phyloP scores from a whole-genome alignment of 164 flowering plant species.

The Dillenia turbinata region DNA sequence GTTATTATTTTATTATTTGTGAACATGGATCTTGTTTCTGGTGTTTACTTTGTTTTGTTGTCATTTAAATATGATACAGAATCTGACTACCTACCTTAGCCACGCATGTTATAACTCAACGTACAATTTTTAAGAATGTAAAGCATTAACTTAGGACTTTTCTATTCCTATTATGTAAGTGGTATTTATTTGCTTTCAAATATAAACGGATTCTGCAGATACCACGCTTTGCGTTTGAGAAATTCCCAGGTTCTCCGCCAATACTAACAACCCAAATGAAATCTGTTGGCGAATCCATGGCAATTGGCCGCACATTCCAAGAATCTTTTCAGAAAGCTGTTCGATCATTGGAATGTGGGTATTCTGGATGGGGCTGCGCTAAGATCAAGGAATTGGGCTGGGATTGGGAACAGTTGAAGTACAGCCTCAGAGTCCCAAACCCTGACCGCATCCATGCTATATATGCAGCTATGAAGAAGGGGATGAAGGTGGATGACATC shows the following conservation, averaged over 20 bases:
- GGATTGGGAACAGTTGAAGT: slow-evolving; percentile 89
- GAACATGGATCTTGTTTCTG: too few relatives aligned
- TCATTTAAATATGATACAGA: too few relatives aligned
- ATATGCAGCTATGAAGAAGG: slow-evolving; percentile 93
- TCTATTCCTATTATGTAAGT: neutral
- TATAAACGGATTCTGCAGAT: slow-evolving; percentile 47
- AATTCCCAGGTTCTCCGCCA: slow-evolving; percentile 92
- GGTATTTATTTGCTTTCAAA: too few relatives aligned
- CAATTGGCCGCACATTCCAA: slow-evolving; percentile 96
- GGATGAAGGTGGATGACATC: slow-evolving; percentile 88
- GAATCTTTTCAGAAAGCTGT: slow-evolving; percentile 97
- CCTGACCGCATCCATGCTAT: slow-evolving; percentile 89
- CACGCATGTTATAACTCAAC: too few relatives aligned
- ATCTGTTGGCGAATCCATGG: slow-evolving; percentile 97
- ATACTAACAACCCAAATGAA: slow-evolving; percentile 95
- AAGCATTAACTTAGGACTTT: too few relatives aligned
- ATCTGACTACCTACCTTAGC: too few relatives aligned
- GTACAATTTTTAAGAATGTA: too few relatives aligned
- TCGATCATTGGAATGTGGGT: slow-evolving; percentile 80
- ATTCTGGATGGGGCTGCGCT: slow-evolving; percentile 91
- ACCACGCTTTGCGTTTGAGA: slow-evolving; percentile 97
- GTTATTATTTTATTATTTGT: neutral
- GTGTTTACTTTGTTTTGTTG: too few relatives aligned
- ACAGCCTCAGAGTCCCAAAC: slow-evolving; percentile 80
- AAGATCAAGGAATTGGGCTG: slow-evolving; percentile 66